Evolutionary conservation across 768 basidiomycete species (phyloP), one percentile per base, ranked within the genome.

Genomic region (Lactarius deliciosus): DNA sequence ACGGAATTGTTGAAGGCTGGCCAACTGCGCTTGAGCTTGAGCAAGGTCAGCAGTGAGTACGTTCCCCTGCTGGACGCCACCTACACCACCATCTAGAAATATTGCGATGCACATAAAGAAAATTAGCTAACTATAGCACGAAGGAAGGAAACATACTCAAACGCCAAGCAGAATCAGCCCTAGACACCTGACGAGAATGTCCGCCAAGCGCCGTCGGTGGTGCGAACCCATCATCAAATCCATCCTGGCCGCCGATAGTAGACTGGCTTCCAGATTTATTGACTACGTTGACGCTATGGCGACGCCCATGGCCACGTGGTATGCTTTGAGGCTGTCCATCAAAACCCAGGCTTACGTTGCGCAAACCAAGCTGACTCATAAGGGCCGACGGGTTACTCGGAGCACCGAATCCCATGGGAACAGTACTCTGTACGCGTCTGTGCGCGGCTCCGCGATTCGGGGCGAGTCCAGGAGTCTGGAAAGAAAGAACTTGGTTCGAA

Each of bases 1-100:
- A 72, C 96, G 90, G 83, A 98, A 99, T 72, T 97, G 94, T 73
- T 96, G 94, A 62, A 99, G 81, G 71, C 96, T 96, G 74, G 94
- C 92, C 15, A 99, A 81, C 75, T 99, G 97, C 6, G 96, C 95
- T 76, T 98, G 96, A 9, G 97, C 97, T 74, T 96, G 93, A 2
- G 95, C 96, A 30, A 99, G 88, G 75, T 97, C 94, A 16, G 92
- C 84, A 34, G 87, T 83, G 72, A 89, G 88, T 66, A 82, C 84
- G 68, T 82, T 85, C 69, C 83, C 83, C 75, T 70, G 61, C 64
- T 90, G 81, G 15, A 81, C 71, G 53, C 83, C 83, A 32, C 88
- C 89, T 61, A 92, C 89, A 59, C 90, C 89, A 55, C 90, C 91
- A 77, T 90, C 90, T 92, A 67, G 5, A 43, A 58, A 9, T n/a